Evolutionary conservation across 176 grass and related monocot genomes (phyloP).

Genomic region (Dactylis glomerata): DNA sequence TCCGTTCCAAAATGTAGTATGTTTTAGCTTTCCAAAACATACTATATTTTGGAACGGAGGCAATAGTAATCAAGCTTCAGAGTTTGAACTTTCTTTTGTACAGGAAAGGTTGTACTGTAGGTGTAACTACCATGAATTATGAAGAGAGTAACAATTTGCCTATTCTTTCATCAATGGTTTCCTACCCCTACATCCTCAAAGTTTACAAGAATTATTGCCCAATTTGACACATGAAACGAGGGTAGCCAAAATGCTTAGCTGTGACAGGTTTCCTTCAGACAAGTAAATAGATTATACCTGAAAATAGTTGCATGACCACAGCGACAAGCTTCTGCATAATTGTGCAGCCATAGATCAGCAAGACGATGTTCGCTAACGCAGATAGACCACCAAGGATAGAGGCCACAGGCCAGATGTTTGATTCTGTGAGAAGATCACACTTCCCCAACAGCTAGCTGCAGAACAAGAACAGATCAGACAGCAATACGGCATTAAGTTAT

Average conservation of each 20-base stretch:
- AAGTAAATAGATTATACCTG: conserved; percentile 25
- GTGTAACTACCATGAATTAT: too few species aligned
- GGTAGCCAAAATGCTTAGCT: background rate
- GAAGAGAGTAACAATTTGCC: background rate
- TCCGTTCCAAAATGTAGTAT: too few species aligned
- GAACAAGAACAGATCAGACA: conserved; percentile 15
- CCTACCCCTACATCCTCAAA: background rate
- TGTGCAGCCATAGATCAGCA: background rate
- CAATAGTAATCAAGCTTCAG: too few species aligned
- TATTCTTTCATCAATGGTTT: background rate
- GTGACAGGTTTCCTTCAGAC: background rate
- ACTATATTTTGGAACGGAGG: too few species aligned
- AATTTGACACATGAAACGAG: background rate
- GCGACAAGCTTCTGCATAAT: background rate
- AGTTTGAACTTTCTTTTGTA: too few species aligned
- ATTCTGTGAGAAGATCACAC: conserved; percentile 23
- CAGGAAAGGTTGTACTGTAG: too few species aligned
- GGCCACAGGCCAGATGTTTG: background rate
- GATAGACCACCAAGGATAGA: background rate
- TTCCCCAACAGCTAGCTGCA: conserved; percentile 55
- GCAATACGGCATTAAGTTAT: background rate
- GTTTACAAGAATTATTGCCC: background rate
- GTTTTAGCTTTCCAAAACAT: too few species aligned
- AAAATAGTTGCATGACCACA: background rate
- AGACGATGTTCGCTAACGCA: conserved; percentile 14